phyloP scores from a whole-genome alignment of 495 filamentous ascomycete genomes.

The Aspergillus homomorphus region DNA sequence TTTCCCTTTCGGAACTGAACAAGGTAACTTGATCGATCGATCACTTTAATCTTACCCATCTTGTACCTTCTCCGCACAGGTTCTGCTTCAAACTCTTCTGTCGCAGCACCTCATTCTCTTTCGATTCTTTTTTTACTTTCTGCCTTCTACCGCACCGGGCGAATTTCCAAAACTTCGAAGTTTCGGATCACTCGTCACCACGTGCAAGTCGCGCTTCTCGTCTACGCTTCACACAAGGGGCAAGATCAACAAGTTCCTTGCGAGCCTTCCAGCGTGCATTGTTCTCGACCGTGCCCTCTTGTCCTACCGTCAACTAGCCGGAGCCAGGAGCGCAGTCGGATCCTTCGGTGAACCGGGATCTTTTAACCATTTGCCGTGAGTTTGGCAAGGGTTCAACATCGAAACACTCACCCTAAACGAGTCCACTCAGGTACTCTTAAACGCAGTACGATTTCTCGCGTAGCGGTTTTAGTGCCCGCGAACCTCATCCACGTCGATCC shows the following conservation, averaged over 20 bases:
- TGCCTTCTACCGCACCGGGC: constrained; percentile 2
- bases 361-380: constrained; percentile 11
- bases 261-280: constrained; percentile 6
- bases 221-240: constrained; percentile 21
- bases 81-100: constrained; percentile 18
- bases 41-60: constrained; percentile 12
- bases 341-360: constrained; percentile 16
- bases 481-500: constrained; percentile 1
- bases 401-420: constrained; percentile 7
- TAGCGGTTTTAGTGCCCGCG: neutral
- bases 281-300: constrained; percentile 12
- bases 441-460: neutral
- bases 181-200: constrained; percentile 18
- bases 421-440: neutral
- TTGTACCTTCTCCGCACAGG: constrained; percentile 23
- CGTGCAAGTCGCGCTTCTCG: constrained; percentile 26
- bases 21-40: constrained; percentile 23
- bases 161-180: constrained; percentile 10
- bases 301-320: constrained; percentile 8
- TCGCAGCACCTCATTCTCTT: constrained; percentile 13
- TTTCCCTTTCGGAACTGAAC: constrained; percentile 11
- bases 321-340: constrained; percentile 13
- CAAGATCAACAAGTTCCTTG: constrained; percentile 14
- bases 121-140: constrained; percentile 9
- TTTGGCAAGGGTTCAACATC: constrained; percentile 12